Evolutionary conservation across 805 yeast genomes (phyloP), one percentile per base, ranked within the genome.

Genomic region (Starmerella stigmatis): DNA sequence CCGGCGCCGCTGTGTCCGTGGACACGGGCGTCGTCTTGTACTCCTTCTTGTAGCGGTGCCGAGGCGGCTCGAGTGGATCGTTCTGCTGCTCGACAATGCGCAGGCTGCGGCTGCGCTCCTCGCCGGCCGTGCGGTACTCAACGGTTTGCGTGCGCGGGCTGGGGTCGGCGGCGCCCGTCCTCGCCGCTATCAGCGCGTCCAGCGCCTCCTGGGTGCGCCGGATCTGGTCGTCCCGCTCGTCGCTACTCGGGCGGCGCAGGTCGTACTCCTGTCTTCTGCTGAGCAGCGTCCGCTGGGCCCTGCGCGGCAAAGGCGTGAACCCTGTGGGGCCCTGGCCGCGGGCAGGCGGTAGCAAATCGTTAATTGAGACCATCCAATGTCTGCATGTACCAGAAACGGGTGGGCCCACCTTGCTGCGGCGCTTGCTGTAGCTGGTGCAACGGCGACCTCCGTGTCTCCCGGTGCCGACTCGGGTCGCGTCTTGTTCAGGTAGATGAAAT

Each of bases 41-140:
- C 26, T 31, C 22, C 27, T 48, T 48, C 13, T 19, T 85, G 75
- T 81, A 68, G 57, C 78, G 79, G 64, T 80, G 78, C 46, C 77
- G 76, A 0, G 88, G 78, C 0, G 96, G 96, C 28, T 84, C 76
- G 73, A 88, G 72, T 0, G 97, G 97, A 64, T 89, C 97, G 38
- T 73, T 71, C 49, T 77, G 72, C 36, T 69, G 73, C 44, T 79
- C 84, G 12, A 78, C 76, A 34, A 88, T 76, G 55, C 78, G 78
- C 22, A 86, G 72, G 4, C 71, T 64, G 46, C 84, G 63, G 47
- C 57, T 51, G 15, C 52, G 25, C 13, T 15, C 15, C 60, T 63
- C 9, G 65, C 39, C 49, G 1, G 69, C 56, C 1, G 73, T 72
- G 1, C 70, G 69, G 56, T 68, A 74, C 34, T 68, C 64, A 27